Evolutionary conservation across 2,329 filamentous ascomycete genomes (phyloP).

Genomic region (Aspergillus sp.): DNA sequence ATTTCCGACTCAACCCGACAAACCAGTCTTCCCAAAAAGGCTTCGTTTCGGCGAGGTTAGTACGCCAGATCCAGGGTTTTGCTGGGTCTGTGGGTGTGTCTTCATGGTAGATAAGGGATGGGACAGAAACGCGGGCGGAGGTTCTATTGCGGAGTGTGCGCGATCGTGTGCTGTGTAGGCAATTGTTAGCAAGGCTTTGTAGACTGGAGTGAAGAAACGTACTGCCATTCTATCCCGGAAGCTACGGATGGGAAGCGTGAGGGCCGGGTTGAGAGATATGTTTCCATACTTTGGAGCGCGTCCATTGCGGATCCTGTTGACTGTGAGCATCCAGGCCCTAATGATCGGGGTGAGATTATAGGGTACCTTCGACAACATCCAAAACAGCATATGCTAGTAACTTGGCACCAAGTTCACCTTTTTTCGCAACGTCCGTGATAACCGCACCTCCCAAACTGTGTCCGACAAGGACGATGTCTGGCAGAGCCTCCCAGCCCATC

Average conservation of each 20-base stretch:
- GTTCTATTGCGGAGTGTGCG: slow-evolving; percentile 79
- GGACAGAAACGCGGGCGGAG: slow-evolving; percentile 86
- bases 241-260: slow-evolving; percentile 73
- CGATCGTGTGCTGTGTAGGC: slow-evolving; percentile 61
- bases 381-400: slow-evolving; percentile 85
- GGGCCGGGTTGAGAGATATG: slow-evolving; percentile 81
- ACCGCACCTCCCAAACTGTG: slow-evolving; percentile 93
- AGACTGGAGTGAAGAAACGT: slow-evolving; percentile 22
- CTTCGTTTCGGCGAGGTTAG: slow-evolving; percentile 78
- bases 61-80: slow-evolving; percentile 77
- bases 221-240: slow-evolving; percentile 89
- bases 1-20: slow-evolving; percentile 80
- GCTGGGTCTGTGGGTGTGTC: slow-evolving; percentile 31
- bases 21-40: slow-evolving; percentile 97
- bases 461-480: slow-evolving; percentile 78
- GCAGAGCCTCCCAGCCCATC: slow-evolving; percentile 72
- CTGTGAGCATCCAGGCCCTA: not conserved
- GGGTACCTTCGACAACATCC: slow-evolving; percentile 79
- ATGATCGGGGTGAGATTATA: not conserved
- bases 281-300: slow-evolving; percentile 89
- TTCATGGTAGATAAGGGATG: slow-evolving; percentile 66
- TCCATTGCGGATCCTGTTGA: slow-evolving; percentile 78
- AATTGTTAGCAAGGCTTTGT: not conserved
- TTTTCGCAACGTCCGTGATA: slow-evolving; percentile 76
- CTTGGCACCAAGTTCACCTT: slow-evolving; percentile 62